Evolutionary conservation across 1,284 basidiomycete species (phyloP), one percentile per base, ranked within the genome.

Genomic region (Puccinia horiana): DNA sequence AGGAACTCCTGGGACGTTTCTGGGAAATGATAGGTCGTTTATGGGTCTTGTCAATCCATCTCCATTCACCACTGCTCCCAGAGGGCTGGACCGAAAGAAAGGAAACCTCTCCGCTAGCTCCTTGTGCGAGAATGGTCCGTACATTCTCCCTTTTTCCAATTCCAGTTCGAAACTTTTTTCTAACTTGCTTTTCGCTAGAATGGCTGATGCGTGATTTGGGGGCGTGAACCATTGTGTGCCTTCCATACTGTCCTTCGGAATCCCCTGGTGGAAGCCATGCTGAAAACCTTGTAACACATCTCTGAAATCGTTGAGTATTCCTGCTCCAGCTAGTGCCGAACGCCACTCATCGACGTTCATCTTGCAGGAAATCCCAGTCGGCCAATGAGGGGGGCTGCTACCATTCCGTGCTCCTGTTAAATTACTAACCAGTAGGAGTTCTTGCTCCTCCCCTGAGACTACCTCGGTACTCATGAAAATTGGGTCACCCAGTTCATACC

Each of bases 41-140:
- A 70, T 70, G 9, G 70, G 70, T 29, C 70, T 20, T 16, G 49
- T 32, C n/a, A 23, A 29, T 40, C 70, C 42, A 37, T 73, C 70
- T 16, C n/a, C n/a, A n/a, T n/a, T n/a, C n/a, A n/a, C n/a, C n/a
- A n/a, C n/a, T n/a, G n/a, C n/a, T n/a, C n/a, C 26, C 42, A 49
- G 44, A 47, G 44, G 70, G 23, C 23, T 73, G 4, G 70, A 26
- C 42, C 70, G 44, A 40, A 47, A 73, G 42, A 73, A 73, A 2
- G 5, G 6, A 18, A 73, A 40, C n/a, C 32, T 73, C 12, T 14
- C 49, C 2, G 4, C 3, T 20, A 73, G 40, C 32, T 47, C 42
- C 8, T 47, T 40, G 14, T 44, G 40, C 14, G n/a, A n/a, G n/a
- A n/a, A 47, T 11, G 69, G 70, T 14, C 54, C 54, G 20, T 26